Conservation (phyloP, 1,139 yeast genomes). For the Taphrina confusa region DNA sequence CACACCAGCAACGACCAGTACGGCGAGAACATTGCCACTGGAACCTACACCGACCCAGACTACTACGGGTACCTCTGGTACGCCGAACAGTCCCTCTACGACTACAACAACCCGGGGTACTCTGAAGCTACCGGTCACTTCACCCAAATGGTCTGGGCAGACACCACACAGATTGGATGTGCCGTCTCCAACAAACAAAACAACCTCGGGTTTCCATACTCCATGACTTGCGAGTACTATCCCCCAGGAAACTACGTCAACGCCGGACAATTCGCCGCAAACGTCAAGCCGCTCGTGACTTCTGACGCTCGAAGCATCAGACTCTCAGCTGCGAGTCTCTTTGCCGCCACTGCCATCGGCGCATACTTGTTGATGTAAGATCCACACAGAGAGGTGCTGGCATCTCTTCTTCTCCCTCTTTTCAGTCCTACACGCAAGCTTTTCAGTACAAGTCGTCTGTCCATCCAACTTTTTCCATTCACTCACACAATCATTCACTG, state of each 20-base stretch:
- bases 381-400: no score
- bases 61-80: conserved; percentile 77
- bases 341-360: conserved; percentile 13
- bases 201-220: conserved; percentile 44
- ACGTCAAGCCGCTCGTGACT: conserved; percentile 22
- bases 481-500: no score
- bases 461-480: no score
- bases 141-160: conserved; percentile 74
- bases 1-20: conserved; percentile 65
- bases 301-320: neutral
- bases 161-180: conserved; percentile 64
- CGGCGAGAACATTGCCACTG: conserved; percentile 74
- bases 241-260: conserved; percentile 61
- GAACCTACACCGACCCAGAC: conserved; percentile 48
- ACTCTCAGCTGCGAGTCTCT: neutral
- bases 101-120: conserved; percentile 50
- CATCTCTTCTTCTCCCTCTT: neutral
- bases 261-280: conserved; percentile 43
- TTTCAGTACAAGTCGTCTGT: neutral
- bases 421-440: no score
- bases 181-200: conserved; percentile 55
- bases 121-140: conserved; percentile 58
- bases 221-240: conserved; percentile 62
- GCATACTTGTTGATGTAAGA: neutral
- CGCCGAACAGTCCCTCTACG: conserved; percentile 59